Evolutionary conservation across 805 yeast genomes (phyloP), one percentile per base, ranked within the genome.

Genomic region (Candida chilensis): DNA sequence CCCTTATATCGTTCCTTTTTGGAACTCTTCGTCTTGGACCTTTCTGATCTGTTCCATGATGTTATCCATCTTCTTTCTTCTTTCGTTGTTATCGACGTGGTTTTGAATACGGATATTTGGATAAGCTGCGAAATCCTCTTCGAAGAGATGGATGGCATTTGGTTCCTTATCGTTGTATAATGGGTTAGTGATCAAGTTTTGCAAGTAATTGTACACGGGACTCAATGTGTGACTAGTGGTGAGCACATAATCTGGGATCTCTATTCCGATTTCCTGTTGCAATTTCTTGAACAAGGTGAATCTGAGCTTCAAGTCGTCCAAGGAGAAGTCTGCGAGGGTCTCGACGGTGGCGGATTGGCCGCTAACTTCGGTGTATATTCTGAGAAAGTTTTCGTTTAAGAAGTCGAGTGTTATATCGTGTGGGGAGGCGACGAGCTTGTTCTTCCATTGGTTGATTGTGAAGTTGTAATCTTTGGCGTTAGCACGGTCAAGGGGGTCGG

Each of bases 101-200:
- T 68, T 57, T 33, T 69, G 74, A 36, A 76, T 57, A 37, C 65
- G 64, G 20, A 78, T 56, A 40, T 81, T 83, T 4, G 71, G 60
- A n/a, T n/a, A n/a, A 24, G 80, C 74, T 18, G 54, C 60, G 44
- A 74, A 81, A 27, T 71, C 77, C 17, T 60, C 62, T 5, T 60
- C 50, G 34, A 73, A 59, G 40, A 84, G 60, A 37, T 76, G 74
- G 33, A 84, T 71, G 17, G 85, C 90, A 43, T 80, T 71, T n/a
- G 92, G 87, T 44, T 76, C 71, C 47, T 76, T 68, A 46, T 80
- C 87, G 42, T 70, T 71, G 39, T 57, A 67, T 46, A 58, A 57
- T 41, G 64, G 59, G 13, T 45, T 40, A 15, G 65, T 63, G 16
- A 67, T 57, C n/a, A 65, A 47, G 32, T 53, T 37, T 7, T 41